Percentiles rank a stretch among this genome's conserved stretches.
Evolutionary conservation across 306 rosid species (phyloP).

Genomic region (Adenanthera pavonina): DNA sequence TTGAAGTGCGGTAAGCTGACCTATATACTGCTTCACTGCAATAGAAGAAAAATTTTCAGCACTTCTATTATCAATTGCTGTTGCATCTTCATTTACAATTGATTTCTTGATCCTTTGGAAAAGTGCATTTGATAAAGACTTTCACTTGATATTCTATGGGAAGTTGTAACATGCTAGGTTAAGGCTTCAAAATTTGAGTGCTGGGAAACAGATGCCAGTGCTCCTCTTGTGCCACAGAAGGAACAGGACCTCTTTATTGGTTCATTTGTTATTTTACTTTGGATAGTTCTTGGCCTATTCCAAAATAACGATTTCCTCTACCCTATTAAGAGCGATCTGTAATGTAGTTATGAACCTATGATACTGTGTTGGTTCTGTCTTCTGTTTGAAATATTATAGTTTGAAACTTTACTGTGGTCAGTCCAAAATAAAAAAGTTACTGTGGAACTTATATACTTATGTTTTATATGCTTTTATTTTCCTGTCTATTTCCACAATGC

Average conservation of each 20-base stretch:
- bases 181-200: neutral
- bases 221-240: neutral
- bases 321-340: neutral
- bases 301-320: neutral
- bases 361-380: neutral
- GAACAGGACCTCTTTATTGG: neutral
- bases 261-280: neutral
- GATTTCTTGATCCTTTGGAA: conserved; percentile 3
- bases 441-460: neutral
- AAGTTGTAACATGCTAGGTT: neutral
- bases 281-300: neutral
- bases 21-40: neutral
- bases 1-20: neutral
- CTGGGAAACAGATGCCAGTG: neutral
- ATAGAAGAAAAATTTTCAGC: neutral
- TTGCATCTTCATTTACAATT: neutral
- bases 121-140: conserved; percentile 1
- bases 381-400: neutral
- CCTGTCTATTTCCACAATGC: neutral
- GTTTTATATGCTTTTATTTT: neutral
- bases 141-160: neutral
- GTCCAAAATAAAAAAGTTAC: neutral
- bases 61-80: neutral
- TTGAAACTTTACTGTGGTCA: neutral
- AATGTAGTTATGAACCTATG: neutral